Conservation (phyloP, 495 filamentous ascomycete genomes). For the Parmelia sp. region DNA sequence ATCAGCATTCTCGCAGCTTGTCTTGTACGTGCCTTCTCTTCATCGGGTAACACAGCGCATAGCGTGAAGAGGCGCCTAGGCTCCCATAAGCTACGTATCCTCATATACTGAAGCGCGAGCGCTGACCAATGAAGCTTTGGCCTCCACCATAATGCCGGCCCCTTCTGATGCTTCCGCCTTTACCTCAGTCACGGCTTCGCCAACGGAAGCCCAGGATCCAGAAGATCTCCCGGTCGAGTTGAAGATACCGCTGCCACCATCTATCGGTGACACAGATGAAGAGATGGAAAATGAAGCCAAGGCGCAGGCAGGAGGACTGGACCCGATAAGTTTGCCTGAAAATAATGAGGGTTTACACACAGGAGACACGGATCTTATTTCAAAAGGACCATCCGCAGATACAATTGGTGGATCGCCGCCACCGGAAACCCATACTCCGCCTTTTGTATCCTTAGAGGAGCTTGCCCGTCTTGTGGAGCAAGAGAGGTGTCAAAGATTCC, state of each 20-base stretch:
- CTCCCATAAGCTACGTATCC: background rate
- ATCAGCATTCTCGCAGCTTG: slow-evolving; percentile 25
- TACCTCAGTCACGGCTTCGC: slow-evolving; percentile 24
- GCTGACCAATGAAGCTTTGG: slow-evolving; percentile 25
- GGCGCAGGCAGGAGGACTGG: background rate
- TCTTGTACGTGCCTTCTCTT: slow-evolving; percentile 24
- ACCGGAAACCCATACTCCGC: background rate
- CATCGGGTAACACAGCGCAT: background rate
- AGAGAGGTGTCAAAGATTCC: slow-evolving; percentile 17
- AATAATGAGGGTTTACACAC: slow-evolving; percentile 7
- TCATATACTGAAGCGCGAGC: background rate
- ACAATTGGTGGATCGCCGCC: background rate
- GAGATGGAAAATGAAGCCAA: slow-evolving; percentile 5
- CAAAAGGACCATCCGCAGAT: background rate
- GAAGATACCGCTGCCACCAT: slow-evolving; percentile 24
- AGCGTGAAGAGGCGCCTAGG: background rate
- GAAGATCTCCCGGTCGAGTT: slow-evolving; percentile 23
- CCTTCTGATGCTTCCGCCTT: slow-evolving; percentile 25
- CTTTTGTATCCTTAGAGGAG: slow-evolving; percentile 13
- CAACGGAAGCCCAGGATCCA: slow-evolving; percentile 18
- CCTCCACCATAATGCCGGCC: slow-evolving; percentile 27
- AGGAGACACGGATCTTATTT: background rate
- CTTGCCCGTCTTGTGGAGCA: slow-evolving; percentile 17
- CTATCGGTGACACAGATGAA: slow-evolving; percentile 19
- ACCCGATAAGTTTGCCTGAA: background rate